These are phyloP conservation scores for Colletotrichum scovillei DNA, from an alignment of 2,329 filamentous ascomycete genomes.

Conservation along the genomic window DNA sequence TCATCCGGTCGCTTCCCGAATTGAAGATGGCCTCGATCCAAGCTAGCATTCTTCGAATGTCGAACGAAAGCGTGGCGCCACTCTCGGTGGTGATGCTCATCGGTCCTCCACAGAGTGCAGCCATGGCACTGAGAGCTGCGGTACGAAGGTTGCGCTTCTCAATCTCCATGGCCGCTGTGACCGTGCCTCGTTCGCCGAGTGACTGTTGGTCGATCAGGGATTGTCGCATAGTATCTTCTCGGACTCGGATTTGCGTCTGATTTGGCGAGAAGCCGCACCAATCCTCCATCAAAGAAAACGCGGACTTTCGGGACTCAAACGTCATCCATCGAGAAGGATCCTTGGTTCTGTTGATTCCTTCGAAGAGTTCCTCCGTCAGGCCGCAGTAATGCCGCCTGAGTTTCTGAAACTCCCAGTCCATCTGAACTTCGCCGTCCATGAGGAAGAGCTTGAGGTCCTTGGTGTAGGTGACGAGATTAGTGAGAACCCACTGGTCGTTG, in stretches of 20 bases:
- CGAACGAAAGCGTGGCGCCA: slow-evolving; percentile 88
- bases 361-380: slow-evolving; percentile 90
- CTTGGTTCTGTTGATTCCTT: slow-evolving; percentile 86
- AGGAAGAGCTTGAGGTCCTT: slow-evolving; percentile 94
- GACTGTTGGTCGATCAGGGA: slow-evolving; percentile 85
- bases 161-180: slow-evolving; percentile 93
- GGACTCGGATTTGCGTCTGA: slow-evolving; percentile 80
- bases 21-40: slow-evolving; percentile 98
- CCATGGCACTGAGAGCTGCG: slow-evolving; percentile 95
- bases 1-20: slow-evolving; percentile 90
- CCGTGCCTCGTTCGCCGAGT: slow-evolving; percentile 78
- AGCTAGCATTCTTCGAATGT: slow-evolving; percentile 89
- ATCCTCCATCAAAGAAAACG: slow-evolving; percentile 97
- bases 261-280: slow-evolving; percentile 99
- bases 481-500: slow-evolving; percentile 89
- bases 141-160: slow-evolving; percentile 93
- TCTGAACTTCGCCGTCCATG: slow-evolving; percentile 94
- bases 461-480: slow-evolving; percentile 88
- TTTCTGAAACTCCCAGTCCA: slow-evolving; percentile 94
- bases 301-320: slow-evolving; percentile 94
- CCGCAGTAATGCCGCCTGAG: slow-evolving; percentile 94
- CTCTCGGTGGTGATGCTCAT: slow-evolving; percentile 91
- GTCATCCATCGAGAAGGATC: slow-evolving; percentile 96
- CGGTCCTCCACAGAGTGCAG: slow-evolving; percentile 86
- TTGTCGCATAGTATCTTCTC: slow-evolving; percentile 89